Evolutionary conservation across 2,329 filamentous ascomycete species (phyloP).

Genomic region (Colletotrichum tofieldiae): DNA sequence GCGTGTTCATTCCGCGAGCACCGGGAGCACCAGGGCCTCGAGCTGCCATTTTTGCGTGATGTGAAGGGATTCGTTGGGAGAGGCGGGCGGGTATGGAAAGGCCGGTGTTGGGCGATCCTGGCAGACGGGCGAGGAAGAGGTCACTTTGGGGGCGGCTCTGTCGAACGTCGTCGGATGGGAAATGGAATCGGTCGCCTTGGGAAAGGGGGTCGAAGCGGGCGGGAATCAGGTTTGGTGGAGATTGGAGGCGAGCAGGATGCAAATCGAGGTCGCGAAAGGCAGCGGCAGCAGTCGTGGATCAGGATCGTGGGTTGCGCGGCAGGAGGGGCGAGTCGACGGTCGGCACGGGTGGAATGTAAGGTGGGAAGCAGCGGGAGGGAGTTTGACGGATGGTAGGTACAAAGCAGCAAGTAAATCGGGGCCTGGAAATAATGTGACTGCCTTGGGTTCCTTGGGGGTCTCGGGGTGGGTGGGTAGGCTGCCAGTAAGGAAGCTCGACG

Average conservation of each 20-base stretch:
- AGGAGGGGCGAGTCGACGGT: slow-evolving; percentile 25
- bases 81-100: slow-evolving; percentile 39
- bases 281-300: slow-evolving; percentile 23
- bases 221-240: slow-evolving; percentile 8
- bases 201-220: slow-evolving; percentile 8
- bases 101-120: slow-evolving; percentile 16
- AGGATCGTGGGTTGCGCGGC: slow-evolving; percentile 35
- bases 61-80: slow-evolving; percentile 46
- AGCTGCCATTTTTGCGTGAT: slow-evolving; percentile 80
- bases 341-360: slow-evolving; percentile 18
- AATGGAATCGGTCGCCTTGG: slow-evolving; percentile 4
- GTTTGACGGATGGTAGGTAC: slow-evolving; percentile 28
- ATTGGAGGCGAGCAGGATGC: background rate
- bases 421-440: slow-evolving; percentile 42
- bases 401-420: slow-evolving; percentile 32
- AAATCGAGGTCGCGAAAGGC: slow-evolving; percentile 1
- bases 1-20: slow-evolving; percentile 78
- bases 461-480: too few species aligned
- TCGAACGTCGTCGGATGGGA: slow-evolving; percentile 28
- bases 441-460: slow-evolving; percentile 28
- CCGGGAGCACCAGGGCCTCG: slow-evolving; percentile 72
- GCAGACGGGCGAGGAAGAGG: background rate
- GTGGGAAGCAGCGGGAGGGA: slow-evolving; percentile 19
- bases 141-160: slow-evolving; percentile 5
- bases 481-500: slow-evolving; percentile 29